Base-by-base conservation (phyloP, 2,329 filamentous ascomycete genomes). In the Dactylonectria macrodidyma region DNA sequence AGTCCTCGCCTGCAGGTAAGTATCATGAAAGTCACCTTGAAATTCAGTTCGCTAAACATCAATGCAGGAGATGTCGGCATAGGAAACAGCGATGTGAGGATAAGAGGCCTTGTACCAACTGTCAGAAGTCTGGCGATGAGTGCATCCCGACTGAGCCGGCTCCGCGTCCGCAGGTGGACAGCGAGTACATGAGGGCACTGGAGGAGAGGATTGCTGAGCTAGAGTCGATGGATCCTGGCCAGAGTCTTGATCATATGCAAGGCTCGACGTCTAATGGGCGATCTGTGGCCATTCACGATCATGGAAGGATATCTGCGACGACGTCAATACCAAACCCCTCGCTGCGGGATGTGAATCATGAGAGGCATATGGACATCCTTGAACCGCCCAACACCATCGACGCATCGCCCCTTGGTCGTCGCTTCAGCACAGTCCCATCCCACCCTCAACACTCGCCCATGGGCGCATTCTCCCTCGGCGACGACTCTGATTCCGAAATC, bases 51-150 rank as follows among this genome's bases (percentile, higher is more conserved):
- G 16, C 54, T 56, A 30, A 46, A 3, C 14, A n/a, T 14, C 5
- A 1, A 5, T 34, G 2, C 33, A 70, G 66, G 33, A 70, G 72
- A 36, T 77, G 75, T 48, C 66, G 75, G 16, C 71, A 70, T 22
- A 70, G 75, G 22, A 76, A 74, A 64, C 71, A 76, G 60, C 73
- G 71, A 58, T 73, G 75, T 44, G 75, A 72, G 38, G 73, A 73
- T 24, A 51, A 50, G 7, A 65, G 76, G 3, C 74, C 75, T 4
- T 75, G 73, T 62, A 67, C 68, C 16, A 77, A 74, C 51, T 75
- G 75, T 59, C 69, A 67, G 52, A 71, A 70, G 58, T 72, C 73
- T 2, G 74, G 75, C 5, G 62, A 67, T 64, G 70, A 71, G 48
- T 73, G 71, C 44, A 62, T 71, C 1, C 68, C 69, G 16, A 67